Evolutionary conservation across 225 moss, liverwort and hornwort genomes (phyloP).

Genomic region (Asterella californica): DNA sequence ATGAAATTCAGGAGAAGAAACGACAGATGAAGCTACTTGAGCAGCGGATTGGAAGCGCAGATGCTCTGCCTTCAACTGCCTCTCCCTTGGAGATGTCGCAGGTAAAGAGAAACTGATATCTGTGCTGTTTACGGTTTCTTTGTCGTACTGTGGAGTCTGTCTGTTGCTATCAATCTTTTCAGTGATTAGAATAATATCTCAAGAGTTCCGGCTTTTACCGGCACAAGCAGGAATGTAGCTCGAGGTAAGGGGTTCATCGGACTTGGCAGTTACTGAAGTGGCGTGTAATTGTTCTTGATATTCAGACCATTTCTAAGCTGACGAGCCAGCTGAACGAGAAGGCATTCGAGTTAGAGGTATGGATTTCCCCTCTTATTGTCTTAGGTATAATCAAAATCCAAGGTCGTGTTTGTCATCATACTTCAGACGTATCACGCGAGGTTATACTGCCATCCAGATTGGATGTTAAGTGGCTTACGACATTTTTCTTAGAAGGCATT

Average conservation of each 20-base stretch:
- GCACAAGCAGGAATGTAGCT: neutral
- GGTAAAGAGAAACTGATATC: conserved; percentile 32
- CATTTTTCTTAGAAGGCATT: neutral
- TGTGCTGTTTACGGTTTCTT: neutral
- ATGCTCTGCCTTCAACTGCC: conserved; percentile 48
- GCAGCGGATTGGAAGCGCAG: conserved; percentile 79
- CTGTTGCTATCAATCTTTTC: neutral
- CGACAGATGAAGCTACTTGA: conserved; percentile 91
- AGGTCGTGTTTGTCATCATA: neutral
- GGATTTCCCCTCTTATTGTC: neutral
- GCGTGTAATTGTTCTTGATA: neutral
- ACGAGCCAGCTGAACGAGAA: conserved; percentile 89
- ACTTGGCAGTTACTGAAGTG: too few relatives aligned
- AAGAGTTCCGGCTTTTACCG: too few relatives aligned
- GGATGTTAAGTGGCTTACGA: neutral
- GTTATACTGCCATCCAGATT: neutral
- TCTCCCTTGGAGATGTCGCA: conserved; percentile 89
- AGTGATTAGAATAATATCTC: neutral
- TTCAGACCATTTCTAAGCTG: conserved; percentile 84
- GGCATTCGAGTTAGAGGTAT: conserved; percentile 90
- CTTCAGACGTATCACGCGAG: neutral
- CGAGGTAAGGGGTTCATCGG: neutral
- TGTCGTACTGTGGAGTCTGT: neutral
- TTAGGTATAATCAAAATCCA: too few relatives aligned
- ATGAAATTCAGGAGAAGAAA: conserved; percentile 92